These are phyloP conservation scores for Globisporangium irregulare DNA, from an alignment of 352 stramenopile species.

Conservation along the genomic window DNA sequence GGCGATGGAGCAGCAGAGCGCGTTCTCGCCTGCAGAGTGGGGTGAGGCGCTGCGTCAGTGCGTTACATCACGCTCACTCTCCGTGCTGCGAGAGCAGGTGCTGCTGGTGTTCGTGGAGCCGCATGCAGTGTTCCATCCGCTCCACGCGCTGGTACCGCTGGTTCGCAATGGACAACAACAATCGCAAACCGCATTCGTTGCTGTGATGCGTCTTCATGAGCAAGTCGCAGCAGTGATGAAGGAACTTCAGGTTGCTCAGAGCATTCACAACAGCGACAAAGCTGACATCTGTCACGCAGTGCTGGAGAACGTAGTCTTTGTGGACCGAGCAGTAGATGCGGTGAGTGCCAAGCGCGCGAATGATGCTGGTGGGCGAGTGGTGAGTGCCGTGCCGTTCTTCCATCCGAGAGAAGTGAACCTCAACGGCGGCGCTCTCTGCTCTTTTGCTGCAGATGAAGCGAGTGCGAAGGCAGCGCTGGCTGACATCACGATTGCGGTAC, in stretches of 20 bases:
- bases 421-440: conserved; percentile 3
- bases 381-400: conserved; percentile 13
- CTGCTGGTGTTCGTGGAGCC: conserved; percentile 18
- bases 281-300: conserved; percentile 1
- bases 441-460: conserved; percentile 4
- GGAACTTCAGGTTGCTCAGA: neutral
- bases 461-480: conserved; percentile 11
- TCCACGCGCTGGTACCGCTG: conserved; percentile 15
- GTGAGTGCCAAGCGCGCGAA: conserved; percentile 3
- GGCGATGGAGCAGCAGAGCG: neutral
- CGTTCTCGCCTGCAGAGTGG: conserved; percentile 7
- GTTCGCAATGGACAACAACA: neutral
- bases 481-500: conserved; percentile 10
- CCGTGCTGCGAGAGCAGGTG: conserved; percentile 7
- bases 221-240: conserved; percentile 3
- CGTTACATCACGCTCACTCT: neutral
- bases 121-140: conserved; percentile 14
- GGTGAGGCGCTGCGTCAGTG: conserved; percentile 4
- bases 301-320: conserved; percentile 17
- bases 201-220: conserved; percentile 14
- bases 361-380: neutral
- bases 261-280: neutral
- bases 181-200: conserved; percentile 1
- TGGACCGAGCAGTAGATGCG: neutral
- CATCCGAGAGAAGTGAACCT: conserved; percentile 8